Conservation (phyloP, 2,329 filamentous ascomycete species). For the Sclerotinia sclerotiorum region DNA sequence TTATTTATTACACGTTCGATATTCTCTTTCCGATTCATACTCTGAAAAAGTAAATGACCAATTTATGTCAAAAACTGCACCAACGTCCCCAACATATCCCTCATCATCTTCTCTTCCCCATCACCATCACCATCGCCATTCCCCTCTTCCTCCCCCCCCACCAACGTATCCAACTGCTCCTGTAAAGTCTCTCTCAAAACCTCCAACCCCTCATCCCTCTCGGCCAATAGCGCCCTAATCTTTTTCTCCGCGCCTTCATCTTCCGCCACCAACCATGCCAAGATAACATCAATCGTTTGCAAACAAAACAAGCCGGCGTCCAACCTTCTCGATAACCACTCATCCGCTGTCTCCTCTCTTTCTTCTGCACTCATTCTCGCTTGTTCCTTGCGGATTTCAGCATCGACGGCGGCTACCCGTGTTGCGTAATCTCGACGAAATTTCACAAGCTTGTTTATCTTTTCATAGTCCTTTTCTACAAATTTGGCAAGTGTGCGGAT, state of each 20-base stretch:
- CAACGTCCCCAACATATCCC: constrained; percentile 66
- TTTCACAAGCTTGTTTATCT: constrained; percentile 69
- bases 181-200: constrained; percentile 67
- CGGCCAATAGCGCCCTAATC: constrained; percentile 63
- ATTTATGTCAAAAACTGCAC: constrained; percentile 46
- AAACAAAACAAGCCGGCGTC: constrained; percentile 83
- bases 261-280: constrained; percentile 91
- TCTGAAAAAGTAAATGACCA: background rate
- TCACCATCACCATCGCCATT: background rate
- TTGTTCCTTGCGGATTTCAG: constrained; percentile 60
- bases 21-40: no score
- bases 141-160: background rate
- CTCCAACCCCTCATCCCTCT: constrained; percentile 64
- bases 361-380: constrained; percentile 56
- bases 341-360: constrained; percentile 60
- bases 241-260: constrained; percentile 71
- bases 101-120: constrained; percentile 47
- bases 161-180: constrained; percentile 39
- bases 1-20: background rate
- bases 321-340: constrained; percentile 72
- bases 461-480: constrained; percentile 90
- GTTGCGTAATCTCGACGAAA: constrained; percentile 70
- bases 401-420: constrained; percentile 62
- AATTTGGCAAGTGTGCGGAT: constrained; percentile 92
- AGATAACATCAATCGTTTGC: constrained; percentile 77